Evolutionary conservation across 2,329 filamentous ascomycete species (phyloP), one percentile per base, ranked within the genome.

Genomic region (Colletotrichum sp.): DNA sequence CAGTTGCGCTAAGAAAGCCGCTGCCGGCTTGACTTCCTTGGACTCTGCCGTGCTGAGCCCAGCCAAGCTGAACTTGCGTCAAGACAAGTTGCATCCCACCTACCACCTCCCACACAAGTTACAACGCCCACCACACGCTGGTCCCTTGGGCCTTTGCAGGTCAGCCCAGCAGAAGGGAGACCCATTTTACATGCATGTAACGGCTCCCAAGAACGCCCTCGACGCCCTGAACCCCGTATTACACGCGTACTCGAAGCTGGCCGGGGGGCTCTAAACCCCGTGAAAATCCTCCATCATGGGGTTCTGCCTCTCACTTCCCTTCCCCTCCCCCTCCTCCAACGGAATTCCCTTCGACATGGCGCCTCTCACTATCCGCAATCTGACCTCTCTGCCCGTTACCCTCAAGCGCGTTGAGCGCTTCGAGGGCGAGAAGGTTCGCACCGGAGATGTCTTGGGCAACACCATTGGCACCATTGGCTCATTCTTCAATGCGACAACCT

Each of bases 321-420:
- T 75, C 39, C 44, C 73, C 55, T 67, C 30, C 68, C 60, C 64
- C 44, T 74, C 70, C 61, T 71, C 61, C 36, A 48, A 55, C 67
- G 59, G 70, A 57, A 72, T 72, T 36, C 60, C 68, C 61, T 61
- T 74, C 79, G 78, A 73, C 72, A 91, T 90, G 89, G 84, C 87
- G 22, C 84, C 86, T 73, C 87, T 98, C 79, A 94, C 91, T 6
- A 91, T 98, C 80, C 95, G 96, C 80, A 98, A 98, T 84, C 87
- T 98, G 78, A 96, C 95, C 60, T 88, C 91, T 73, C 93, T 91
- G 65, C 89, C 92, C n/a, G 87, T 98, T 71, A 91, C 93, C 79
- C 90, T 98, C 80, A 93, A 92, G 83, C 88, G 82, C 75, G 88
- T 96, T 74, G 94, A 98, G 86, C 93, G 93, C 79, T 96, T 96